Evolutionary conservation across 1,139 yeast species (phyloP).

Genomic region (Yamadazyma pseudoaaseri): DNA sequence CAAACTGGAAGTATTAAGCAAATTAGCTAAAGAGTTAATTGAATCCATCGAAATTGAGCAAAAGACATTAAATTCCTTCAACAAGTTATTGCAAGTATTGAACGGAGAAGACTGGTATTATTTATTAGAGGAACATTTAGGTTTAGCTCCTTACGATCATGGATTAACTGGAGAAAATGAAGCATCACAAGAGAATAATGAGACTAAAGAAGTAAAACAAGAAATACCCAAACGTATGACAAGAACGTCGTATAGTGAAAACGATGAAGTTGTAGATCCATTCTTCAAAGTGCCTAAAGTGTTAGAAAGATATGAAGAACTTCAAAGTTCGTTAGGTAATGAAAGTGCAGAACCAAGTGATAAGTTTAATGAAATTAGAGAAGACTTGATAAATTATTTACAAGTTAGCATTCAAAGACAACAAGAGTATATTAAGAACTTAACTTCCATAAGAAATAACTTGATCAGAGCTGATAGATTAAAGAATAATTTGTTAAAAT

Average conservation of each 20-base stretch:
- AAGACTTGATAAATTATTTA: constrained; percentile 42
- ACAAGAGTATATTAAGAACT: constrained; percentile 82
- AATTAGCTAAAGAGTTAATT: constrained; percentile 70
- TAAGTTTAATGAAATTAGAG: constrained; percentile 30
- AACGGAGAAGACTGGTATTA: constrained; percentile 84
- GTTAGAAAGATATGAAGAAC: constrained; percentile 34
- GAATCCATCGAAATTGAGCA: constrained; percentile 81
- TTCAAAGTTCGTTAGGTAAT: constrained; percentile 19
- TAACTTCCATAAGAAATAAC: constrained; percentile 69
- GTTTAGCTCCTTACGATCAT: constrained; percentile 70
- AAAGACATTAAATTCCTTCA: constrained; percentile 64
- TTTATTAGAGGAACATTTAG: constrained; percentile 60
- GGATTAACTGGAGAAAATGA: constrained; percentile 40
- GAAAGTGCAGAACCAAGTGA: constrained; percentile 26
- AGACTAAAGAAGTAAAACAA: constrained; percentile 54
- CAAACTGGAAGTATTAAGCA: constrained; percentile 44
- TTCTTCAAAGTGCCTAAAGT: constrained; percentile 40
- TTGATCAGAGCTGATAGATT: constrained; percentile 75
- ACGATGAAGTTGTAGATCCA: constrained; percentile 31
- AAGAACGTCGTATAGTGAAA: constrained; percentile 15
- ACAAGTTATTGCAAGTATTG: constrained; percentile 70
- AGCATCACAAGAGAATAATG: constrained; percentile 26
- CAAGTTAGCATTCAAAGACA: constrained; percentile 73
- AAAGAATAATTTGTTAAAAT: constrained; percentile 63
- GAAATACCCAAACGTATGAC: constrained; percentile 51